Evolutionary conservation across 2,329 filamentous ascomycete genomes (phyloP), one percentile per base, ranked within the genome.

Genomic region (Diplodia seriata): DNA sequence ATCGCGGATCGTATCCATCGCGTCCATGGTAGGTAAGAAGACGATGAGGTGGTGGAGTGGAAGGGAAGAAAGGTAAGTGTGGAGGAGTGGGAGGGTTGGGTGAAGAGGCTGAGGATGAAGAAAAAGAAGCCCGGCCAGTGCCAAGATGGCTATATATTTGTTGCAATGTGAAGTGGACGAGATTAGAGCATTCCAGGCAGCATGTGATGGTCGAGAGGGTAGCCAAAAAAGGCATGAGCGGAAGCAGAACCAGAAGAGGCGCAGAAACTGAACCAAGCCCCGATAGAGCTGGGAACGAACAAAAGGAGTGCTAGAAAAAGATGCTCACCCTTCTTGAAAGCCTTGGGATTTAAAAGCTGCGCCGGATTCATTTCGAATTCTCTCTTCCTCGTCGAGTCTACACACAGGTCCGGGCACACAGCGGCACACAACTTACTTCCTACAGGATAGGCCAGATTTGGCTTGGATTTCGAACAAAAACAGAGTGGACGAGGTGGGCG

Each of bases 301-400:
- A 8, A 31, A 50, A 14, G 18, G 11, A 63, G 62, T 1, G 18
- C 15, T 26, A 63, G 53, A 33, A 14, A 50, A 62, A 29, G 66
- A 70, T 69, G 73, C 57, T 77, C 73, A 61, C 72, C 70, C 70
- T 79, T 80, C 2, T 74, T 75, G 65, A 74, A 77, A 3, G 74
- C 77, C 68, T 77, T 79, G 7, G 78, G 78, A 68, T 81, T 77
- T 7, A 81, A 72, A 15, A 80, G 71, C 59, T 75, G 74, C 2
- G 74, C 74, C 11, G 76, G 74, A 72, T 77, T 76, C 76, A 78
- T 78, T 9, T 56, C 66, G 50, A 2, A 14, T 20, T 33, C 2
- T 51, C 23, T 18, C 20, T 36, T 36, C 36, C 18, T 12, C 29
- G 12, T 7, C 20, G 7, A 20, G 20, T 12, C 6, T 14, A 26